phyloP scores from a whole-genome alignment of 2,329 filamentous ascomycete species.

The Knufia petricola region DNA sequence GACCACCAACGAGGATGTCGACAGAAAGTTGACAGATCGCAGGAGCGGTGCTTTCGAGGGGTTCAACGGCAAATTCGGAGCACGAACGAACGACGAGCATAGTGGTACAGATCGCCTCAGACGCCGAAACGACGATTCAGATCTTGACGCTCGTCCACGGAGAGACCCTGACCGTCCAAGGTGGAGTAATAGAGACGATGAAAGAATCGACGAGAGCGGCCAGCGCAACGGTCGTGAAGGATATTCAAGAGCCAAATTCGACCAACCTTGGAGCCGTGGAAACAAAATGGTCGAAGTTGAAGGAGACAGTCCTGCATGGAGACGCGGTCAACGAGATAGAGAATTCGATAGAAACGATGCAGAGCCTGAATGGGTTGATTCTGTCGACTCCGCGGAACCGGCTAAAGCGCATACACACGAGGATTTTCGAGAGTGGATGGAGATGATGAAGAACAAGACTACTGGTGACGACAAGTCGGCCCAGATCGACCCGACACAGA shows the following conservation, averaged over 20 bases:
- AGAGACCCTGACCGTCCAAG: slow-evolving; percentile 19
- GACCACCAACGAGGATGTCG: slow-evolving; percentile 3
- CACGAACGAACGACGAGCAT: slow-evolving; percentile 45
- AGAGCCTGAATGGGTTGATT: slow-evolving; percentile 83
- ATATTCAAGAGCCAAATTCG: slow-evolving; percentile 45
- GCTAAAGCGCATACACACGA: slow-evolving; percentile 68
- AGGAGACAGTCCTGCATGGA: slow-evolving; percentile 57
- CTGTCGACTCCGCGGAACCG: slow-evolving; percentile 42
- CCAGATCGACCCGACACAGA: slow-evolving; percentile 24
- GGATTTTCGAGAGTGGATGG: slow-evolving; percentile 92
- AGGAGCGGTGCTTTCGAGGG: slow-evolving; percentile 4
- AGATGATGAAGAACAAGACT: slow-evolving; percentile 57
- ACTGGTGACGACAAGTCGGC: slow-evolving; percentile 36
- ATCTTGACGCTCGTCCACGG: slow-evolving; percentile 9
- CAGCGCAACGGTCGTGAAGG: slow-evolving; percentile 18
- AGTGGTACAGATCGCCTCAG: slow-evolving; percentile 46
- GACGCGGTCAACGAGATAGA: slow-evolving; percentile 35
- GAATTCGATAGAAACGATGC: slow-evolving; percentile 56
- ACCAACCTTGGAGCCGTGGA: slow-evolving; percentile 66
- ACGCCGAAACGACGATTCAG: slow-evolving; percentile 5
- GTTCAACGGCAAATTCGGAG: not conserved
- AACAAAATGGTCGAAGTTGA: slow-evolving; percentile 33
- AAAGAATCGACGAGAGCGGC: slow-evolving; percentile 15
- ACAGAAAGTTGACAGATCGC: not conserved
- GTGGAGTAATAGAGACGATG: slow-evolving; percentile 19